Evolutionary conservation across 768 basidiomycete genomes (phyloP), one percentile per base, ranked within the genome.

Genomic region (Lyophyllum atratum): DNA sequence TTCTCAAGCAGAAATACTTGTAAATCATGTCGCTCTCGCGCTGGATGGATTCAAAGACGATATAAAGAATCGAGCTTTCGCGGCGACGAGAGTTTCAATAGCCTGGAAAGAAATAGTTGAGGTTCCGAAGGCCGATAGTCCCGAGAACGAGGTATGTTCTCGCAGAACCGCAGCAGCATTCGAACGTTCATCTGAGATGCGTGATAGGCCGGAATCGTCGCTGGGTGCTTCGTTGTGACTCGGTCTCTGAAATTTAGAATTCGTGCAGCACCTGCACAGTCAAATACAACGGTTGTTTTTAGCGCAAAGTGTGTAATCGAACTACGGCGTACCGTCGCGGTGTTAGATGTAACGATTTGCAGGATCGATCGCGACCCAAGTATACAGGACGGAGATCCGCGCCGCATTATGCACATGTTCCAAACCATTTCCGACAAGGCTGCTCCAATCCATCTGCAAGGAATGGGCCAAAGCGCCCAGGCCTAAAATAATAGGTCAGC

Each of bases 201-300:
- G 17, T 40, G 39, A n/a, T 15, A 79, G 76, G 63, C 64, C 1
- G 65, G 69, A 4, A 67, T 79, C 46, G 73, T 81, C 2, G 72
- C 76, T 4, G 80, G 80, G 1, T 60, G 65, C 47, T 68, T 79
- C 37, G 62, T 74, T 57, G 68, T 77, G 45, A 76, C 73, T 25
- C 76, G 75, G 22, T 67, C 69, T 2, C 52, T 78, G 44, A 75
- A 72, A 43, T 74, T 78, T 56, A 68, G 74, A 8, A 72, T 81
- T 15, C 74, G 80, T 21, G 80, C 57, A 10, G 56, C 58, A 2
- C 73, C 72, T 7, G 79, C 76, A 9, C 73, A 77, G 52, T 67
- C 62, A 9, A 59, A 54, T 8, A 72, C 69, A 29, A 61, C 66
- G 25, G 59, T 76, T 28, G 55, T 66, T 15, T 78, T 81, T 47